These are phyloP conservation scores for Penicillium lividum DNA, from an alignment of 495 filamentous ascomycete genomes.

Conservation along the genomic window DNA sequence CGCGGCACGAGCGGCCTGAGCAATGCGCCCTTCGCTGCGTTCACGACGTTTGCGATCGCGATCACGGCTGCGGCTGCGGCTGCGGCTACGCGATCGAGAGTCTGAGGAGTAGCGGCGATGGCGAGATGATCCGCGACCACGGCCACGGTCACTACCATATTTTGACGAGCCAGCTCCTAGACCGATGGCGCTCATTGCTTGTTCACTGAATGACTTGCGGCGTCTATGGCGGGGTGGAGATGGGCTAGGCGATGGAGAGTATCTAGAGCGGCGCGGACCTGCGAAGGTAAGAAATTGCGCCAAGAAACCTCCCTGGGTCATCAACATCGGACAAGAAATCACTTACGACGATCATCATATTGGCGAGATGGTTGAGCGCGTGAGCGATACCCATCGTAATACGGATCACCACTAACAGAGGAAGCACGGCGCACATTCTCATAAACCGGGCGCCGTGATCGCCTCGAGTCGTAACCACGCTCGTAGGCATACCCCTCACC, in stretches of 20 bases:
- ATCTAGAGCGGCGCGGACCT: slow-evolving; percentile 43
- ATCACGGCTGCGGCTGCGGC: slow-evolving; percentile 27
- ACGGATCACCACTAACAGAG: slow-evolving; percentile 45
- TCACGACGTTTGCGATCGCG: slow-evolving; percentile 30
- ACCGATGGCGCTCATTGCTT: slow-evolving; percentile 64
- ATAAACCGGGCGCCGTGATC: slow-evolving; percentile 41
- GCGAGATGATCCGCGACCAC: slow-evolving; percentile 43
- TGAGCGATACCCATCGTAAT: slow-evolving; percentile 56
- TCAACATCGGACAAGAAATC: background rate
- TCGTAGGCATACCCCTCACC: slow-evolving; percentile 44
- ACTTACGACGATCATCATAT: slow-evolving; percentile 52
- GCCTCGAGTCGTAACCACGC: slow-evolving; percentile 50
- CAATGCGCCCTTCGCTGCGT: slow-evolving; percentile 65
- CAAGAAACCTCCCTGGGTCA: background rate
- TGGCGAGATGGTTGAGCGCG: slow-evolving; percentile 53
- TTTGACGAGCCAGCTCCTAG: slow-evolving; percentile 52
- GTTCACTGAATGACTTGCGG: slow-evolving; percentile 73
- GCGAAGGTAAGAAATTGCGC: background rate
- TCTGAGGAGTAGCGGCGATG: slow-evolving; percentile 57
- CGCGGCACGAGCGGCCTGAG: slow-evolving; percentile 84
- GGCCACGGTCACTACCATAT: slow-evolving; percentile 29
- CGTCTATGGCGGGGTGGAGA: slow-evolving; percentile 49
- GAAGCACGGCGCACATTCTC: slow-evolving; percentile 41
- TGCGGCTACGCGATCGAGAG: slow-evolving; percentile 50
- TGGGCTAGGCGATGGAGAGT: slow-evolving; percentile 43